Evolutionary conservation across 2,329 filamentous ascomycete species (phyloP).

Genomic region (Epicoccum nigrum): DNA sequence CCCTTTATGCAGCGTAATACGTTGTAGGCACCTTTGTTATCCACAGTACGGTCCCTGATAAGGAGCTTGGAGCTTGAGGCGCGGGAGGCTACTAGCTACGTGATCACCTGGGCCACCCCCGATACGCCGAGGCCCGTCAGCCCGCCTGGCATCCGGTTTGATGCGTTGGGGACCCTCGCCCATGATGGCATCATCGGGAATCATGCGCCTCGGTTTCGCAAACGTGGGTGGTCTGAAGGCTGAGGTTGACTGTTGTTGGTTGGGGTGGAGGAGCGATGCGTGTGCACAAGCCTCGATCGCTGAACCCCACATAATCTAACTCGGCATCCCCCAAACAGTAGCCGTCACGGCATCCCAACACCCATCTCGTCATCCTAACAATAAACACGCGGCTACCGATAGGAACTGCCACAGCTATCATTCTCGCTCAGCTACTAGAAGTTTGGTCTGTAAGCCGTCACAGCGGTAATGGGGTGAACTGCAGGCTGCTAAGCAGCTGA

Average conservation of each 20-base stretch:
- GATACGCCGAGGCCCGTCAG: constrained; percentile 41
- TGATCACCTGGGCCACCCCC: constrained; percentile 31
- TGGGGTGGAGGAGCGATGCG: constrained; percentile 10
- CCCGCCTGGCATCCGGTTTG: constrained; percentile 35
- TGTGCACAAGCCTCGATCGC: constrained; percentile 19
- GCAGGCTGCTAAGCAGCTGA: neutral
- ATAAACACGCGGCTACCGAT: constrained; percentile 11
- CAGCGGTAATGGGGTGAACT: neutral
- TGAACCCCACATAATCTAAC: constrained; percentile 29
- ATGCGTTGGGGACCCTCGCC: constrained; percentile 22
- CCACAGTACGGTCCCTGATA: constrained; percentile 30
- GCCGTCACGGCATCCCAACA: constrained; percentile 31
- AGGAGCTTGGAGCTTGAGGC: constrained; percentile 29
- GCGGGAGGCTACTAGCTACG: constrained; percentile 26
- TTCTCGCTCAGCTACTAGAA: neutral
- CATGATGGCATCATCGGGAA: constrained; percentile 41
- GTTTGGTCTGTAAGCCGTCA: neutral
- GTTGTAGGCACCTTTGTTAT: constrained; percentile 33
- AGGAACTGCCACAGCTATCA: constrained; percentile 1
- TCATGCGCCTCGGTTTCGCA: constrained; percentile 39
- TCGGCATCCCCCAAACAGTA: constrained; percentile 29
- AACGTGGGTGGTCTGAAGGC: constrained; percentile 45
- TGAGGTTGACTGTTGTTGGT: constrained; percentile 17
- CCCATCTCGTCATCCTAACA: constrained; percentile 12
- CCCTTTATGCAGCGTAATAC: constrained; percentile 37